These are phyloP conservation scores for Sphaerulina musiva DNA, from an alignment of 2,329 filamentous ascomycete species.

Conservation along the genomic window DNA sequence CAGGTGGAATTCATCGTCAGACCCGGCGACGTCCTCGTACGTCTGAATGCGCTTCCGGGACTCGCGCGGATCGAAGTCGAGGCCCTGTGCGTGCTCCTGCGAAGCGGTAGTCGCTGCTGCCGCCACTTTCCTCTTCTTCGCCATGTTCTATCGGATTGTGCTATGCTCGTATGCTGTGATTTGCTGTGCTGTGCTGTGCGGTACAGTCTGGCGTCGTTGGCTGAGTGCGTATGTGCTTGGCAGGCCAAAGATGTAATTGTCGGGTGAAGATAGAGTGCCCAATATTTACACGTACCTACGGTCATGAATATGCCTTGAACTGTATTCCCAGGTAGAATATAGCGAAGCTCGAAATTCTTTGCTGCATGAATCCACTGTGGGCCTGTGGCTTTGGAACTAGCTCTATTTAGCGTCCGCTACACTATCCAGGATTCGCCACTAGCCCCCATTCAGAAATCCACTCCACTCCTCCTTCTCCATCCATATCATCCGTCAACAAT, in stretches of 20 bases:
- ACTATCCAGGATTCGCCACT: too few relatives aligned
- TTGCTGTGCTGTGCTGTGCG: too few relatives aligned
- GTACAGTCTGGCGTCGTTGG: too few relatives aligned
- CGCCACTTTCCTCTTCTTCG: slow-evolving; percentile 37
- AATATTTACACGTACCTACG: too few relatives aligned
- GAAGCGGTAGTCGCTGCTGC: not conserved
- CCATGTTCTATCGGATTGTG: slow-evolving; percentile 36
- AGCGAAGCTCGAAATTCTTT: not conserved
- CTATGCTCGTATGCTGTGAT: too few relatives aligned
- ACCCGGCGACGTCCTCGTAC: slow-evolving; percentile 82
- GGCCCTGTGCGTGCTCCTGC: slow-evolving; percentile 3
- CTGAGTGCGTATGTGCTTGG: too few relatives aligned
- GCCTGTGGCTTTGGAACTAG: not conserved
- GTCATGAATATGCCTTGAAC: too few relatives aligned
- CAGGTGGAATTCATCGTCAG: slow-evolving; percentile 87
- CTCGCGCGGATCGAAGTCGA: slow-evolving; percentile 18
- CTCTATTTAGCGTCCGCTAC: too few relatives aligned
- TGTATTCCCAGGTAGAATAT: too few relatives aligned
- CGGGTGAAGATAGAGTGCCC: too few relatives aligned
- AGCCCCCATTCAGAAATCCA: too few relatives aligned
- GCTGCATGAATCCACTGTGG: not conserved
- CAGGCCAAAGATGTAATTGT: too few relatives aligned
- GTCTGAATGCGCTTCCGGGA: slow-evolving; percentile 54
- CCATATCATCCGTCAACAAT: not conserved
- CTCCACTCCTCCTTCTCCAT: not conserved